These are phyloP conservation scores for Mycena belliarum DNA, from an alignment of 768 basidiomycete species.

Conservation along the genomic window DNA sequence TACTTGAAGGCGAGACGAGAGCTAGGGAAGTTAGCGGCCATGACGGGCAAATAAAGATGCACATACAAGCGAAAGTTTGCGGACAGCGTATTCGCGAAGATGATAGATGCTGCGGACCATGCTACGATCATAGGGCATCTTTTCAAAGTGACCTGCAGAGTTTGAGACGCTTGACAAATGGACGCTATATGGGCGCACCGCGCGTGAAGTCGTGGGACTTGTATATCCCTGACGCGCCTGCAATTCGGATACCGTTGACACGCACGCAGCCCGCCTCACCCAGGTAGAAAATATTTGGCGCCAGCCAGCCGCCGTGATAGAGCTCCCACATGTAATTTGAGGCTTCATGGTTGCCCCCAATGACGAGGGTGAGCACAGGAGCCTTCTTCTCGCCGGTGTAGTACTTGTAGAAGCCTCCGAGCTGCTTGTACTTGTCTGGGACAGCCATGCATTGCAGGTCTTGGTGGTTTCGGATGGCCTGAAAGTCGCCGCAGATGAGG, in stretches of 20 bases:
- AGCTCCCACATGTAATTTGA: constrained; percentile 97
- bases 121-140: constrained; percentile 75
- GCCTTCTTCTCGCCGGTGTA: constrained; percentile 83
- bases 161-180: background rate
- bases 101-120: constrained; percentile 89
- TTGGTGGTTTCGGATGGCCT: constrained; percentile 82
- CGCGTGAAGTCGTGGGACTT: constrained; percentile 72
- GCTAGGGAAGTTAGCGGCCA: constrained; percentile 33
- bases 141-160: constrained; percentile 73
- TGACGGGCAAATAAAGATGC: constrained; percentile 11
- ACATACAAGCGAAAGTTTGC: constrained; percentile 73
- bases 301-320: constrained; percentile 96
- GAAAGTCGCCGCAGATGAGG: constrained; percentile 94
- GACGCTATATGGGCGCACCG: constrained; percentile 44
- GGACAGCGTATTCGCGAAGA: constrained; percentile 82
- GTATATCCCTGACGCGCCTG: constrained; percentile 95
- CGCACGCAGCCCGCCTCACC: constrained; percentile 89
- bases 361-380: constrained; percentile 87
- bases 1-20: constrained; percentile 60
- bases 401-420: constrained; percentile 89
- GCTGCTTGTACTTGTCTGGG: constrained; percentile 80
- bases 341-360: constrained; percentile 98
- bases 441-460: constrained; percentile 92
- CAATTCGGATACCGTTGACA: constrained; percentile 85
- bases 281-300: constrained; percentile 95